Evolutionary conservation across 495 filamentous ascomycete genomes (phyloP).

Genomic region (Lasiosphaeria ovina): DNA sequence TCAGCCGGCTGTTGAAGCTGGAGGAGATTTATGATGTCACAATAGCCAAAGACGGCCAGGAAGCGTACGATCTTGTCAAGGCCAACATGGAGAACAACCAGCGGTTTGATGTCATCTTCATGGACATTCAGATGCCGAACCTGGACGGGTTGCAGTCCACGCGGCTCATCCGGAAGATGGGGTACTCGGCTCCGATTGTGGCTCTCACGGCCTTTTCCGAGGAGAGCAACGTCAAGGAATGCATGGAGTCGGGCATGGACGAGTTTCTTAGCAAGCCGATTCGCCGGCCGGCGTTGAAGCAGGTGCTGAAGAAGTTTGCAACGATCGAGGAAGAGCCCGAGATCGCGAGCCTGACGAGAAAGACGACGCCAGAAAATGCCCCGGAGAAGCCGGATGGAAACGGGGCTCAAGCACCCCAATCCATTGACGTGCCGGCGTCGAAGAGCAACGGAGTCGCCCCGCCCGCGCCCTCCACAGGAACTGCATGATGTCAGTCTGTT

Average conservation of each 20-base stretch:
- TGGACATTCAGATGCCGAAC: slow-evolving; percentile 96
- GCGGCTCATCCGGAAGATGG: slow-evolving; percentile 79
- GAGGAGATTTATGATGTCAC: slow-evolving; percentile 67
- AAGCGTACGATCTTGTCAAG: slow-evolving; percentile 83
- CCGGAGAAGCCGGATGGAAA: slow-evolving; percentile 18
- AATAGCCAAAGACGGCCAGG: slow-evolving; percentile 83
- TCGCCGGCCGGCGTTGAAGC: slow-evolving; percentile 74
- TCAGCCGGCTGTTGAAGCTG: slow-evolving; percentile 57
- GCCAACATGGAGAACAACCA: slow-evolving; percentile 69
- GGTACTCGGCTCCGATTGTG: slow-evolving; percentile 86
- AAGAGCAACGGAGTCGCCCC: slow-evolving; percentile 15
- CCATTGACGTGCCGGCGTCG: slow-evolving; percentile 5
- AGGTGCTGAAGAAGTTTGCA: slow-evolving; percentile 69
- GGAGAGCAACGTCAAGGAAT: slow-evolving; percentile 83
- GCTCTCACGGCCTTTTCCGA: slow-evolving; percentile 89
- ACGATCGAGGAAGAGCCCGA: slow-evolving; percentile 56
- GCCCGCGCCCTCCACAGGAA: not conserved
- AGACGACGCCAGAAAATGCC: slow-evolving; percentile 31
- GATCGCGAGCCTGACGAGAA: slow-evolving; percentile 32
- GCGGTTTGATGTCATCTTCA: slow-evolving; percentile 83
- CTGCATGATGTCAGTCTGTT: not conserved
- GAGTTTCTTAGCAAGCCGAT: slow-evolving; percentile 80
- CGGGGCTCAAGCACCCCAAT: slow-evolving; percentile 11
- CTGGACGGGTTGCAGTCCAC: slow-evolving; percentile 87
- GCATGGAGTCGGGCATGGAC: slow-evolving; percentile 73